Evolutionary conservation across 2,329 filamentous ascomycete genomes (phyloP).

Genomic region (Ilyonectria destructans): DNA sequence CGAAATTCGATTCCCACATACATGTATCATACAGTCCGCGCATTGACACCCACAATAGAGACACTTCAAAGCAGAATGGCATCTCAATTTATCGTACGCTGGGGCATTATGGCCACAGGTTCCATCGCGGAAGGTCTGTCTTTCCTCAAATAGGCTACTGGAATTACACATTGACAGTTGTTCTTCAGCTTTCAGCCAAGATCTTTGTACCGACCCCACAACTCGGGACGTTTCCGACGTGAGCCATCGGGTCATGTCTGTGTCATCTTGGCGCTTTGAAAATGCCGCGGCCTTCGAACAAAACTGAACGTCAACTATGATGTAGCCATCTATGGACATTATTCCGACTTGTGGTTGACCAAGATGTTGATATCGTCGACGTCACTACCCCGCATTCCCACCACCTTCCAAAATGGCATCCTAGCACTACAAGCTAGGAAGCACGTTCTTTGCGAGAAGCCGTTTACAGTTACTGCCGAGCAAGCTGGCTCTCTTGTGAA

Average conservation of each 20-base stretch:
- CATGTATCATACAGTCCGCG: no score
- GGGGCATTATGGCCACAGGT: constrained; percentile 17
- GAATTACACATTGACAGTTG: no score
- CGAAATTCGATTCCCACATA: no score
- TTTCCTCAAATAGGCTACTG: no score
- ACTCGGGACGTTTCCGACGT: constrained; percentile 3
- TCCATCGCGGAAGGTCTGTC: constrained; percentile 9
- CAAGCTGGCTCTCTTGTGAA: constrained; percentile 49
- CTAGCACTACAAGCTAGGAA: constrained; percentile 55
- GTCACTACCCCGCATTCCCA: constrained; percentile 56
- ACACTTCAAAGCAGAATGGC: no score
- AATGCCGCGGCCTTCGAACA: no score
- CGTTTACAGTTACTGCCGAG: constrained; percentile 53
- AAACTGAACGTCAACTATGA: no score
- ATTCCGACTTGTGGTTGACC: constrained; percentile 52
- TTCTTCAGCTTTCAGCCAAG: not conserved
- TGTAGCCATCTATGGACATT: constrained; percentile 21
- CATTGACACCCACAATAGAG: no score
- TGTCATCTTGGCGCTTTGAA: no score
- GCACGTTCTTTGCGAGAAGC: constrained; percentile 57
- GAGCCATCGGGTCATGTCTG: not conserved
- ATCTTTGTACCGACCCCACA: not conserved
- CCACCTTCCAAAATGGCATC: constrained; percentile 54
- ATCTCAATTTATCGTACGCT: not conserved
- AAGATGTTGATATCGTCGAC: constrained; percentile 55